Conservation (phyloP, 352 stramenopile species). For the Aphanomyces astaci region DNA sequence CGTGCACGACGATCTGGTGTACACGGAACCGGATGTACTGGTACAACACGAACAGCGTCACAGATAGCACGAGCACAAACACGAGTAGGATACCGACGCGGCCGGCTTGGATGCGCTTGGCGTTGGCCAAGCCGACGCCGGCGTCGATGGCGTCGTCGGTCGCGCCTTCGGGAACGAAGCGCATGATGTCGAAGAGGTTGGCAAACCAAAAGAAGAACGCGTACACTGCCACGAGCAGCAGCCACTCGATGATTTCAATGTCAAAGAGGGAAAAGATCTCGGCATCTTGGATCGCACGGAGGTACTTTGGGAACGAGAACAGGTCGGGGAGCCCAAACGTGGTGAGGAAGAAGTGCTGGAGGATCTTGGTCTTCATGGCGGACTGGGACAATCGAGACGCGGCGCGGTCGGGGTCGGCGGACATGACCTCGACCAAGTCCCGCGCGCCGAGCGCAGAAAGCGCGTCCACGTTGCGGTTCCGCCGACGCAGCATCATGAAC, state of each 20-base stretch:
- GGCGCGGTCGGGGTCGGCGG: background rate
- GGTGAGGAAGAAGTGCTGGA: constrained; percentile 20
- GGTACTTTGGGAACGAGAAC: constrained; percentile 18
- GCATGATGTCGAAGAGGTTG: background rate
- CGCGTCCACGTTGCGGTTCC: constrained; percentile 8
- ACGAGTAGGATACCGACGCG: background rate
- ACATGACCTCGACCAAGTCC: constrained; percentile 4
- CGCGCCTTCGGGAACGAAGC: background rate
- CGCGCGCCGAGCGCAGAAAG: background rate
- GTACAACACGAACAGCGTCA: background rate
- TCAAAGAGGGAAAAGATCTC: constrained; percentile 23
- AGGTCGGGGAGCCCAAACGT: constrained; percentile 16
- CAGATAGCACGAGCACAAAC: background rate
- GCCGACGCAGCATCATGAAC: constrained; percentile 11
- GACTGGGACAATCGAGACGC: background rate
- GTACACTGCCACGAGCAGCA: constrained; percentile 15
- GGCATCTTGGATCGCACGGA: constrained; percentile 17
- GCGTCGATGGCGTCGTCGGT: background rate
- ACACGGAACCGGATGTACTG: constrained; percentile 1
- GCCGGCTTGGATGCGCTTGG: background rate
- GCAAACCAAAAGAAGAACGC: constrained; percentile 13
- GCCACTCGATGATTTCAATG: constrained; percentile 16
- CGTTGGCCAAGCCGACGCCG: background rate
- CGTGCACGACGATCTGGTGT: constrained; percentile 16
- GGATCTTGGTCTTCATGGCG: constrained; percentile 7